Evolutionary conservation across 352 stramenopile species (phyloP), one percentile per base, ranked within the genome.

Genomic region (Sclerospora graminicola): DNA sequence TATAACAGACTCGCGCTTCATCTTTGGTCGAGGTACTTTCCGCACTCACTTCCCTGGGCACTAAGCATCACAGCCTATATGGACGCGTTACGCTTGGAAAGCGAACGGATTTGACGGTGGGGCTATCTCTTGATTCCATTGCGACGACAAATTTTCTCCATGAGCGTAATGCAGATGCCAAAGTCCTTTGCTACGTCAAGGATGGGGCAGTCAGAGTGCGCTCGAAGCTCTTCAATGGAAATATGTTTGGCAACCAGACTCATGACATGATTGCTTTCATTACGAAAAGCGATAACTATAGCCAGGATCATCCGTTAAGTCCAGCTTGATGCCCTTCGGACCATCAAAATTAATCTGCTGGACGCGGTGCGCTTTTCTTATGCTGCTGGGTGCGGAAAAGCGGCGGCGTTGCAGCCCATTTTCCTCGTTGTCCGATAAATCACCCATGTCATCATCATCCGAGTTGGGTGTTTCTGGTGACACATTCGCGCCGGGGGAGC

Each of bases 171-270:
- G 54, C 81, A 93, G 36, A 93, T 89, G 20, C 81, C 81, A 70
- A 93, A 93, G 47, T 89, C 73, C 57, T 89, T 88, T 16, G 81
- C 81, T n/a, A 93, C 81, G 36, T 93, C 81, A 33, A 90, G 85
- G 54, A 93, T 90, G 2, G 81, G 81, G 5, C 79, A 71, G 34
- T 93, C 79, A 53, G 90, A 93, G 49, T 93, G 81, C 24, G 67
- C 72, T 26, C 79, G 71, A 14, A 93, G 60, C 52, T 90, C 78
- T 19, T 89, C 82, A 31, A 93, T 86, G 14, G 79, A 88, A 51
- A 93, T 93, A 56, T 90, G 79, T 50, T 90, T 92, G 29, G 81
- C 90, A 18, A 89, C 78, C 8, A 88, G 54, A 41, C 76, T 89
- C 57, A 90, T 92, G 27, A 89, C 78, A 43, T 78, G 81, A 53